Evolutionary conservation across 805 yeast species (phyloP).

Genomic region (Candida arabinofermentans): DNA sequence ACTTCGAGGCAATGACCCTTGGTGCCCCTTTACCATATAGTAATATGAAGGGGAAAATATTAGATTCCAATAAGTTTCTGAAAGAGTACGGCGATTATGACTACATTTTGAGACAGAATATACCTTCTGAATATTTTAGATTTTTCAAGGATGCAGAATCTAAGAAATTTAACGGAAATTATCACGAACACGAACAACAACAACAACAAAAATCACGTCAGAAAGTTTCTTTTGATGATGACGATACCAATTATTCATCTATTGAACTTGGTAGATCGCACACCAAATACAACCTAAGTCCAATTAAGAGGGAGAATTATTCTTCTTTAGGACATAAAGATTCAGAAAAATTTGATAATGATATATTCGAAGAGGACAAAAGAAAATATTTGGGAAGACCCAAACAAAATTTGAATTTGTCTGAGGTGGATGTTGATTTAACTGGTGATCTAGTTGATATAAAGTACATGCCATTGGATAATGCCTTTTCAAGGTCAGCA

Average conservation of each 20-base stretch:
- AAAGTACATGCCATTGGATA: no score
- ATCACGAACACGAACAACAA: constrained; percentile 3
- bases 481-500: no score
- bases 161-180: no score
- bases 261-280: constrained; percentile 28
- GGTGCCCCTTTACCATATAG: constrained; percentile 28
- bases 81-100: constrained; percentile 28
- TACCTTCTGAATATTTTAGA: constrained; percentile 24
- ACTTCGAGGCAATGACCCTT: constrained; percentile 24
- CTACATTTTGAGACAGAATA: constrained; percentile 23
- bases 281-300: constrained; percentile 24
- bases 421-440: no score
- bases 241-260: constrained; percentile 13
- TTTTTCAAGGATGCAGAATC: no score
- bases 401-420: no score
- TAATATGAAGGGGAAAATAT: constrained; percentile 25
- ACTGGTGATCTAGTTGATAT: no score
- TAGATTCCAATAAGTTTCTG: constrained; percentile 19
- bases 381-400: constrained; percentile 13
- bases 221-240: constrained; percentile 1
- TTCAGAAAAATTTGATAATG: constrained; percentile 23
- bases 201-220: background rate
- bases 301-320: constrained; percentile 16
- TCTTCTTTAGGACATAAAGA: constrained; percentile 17
- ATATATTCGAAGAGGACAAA: constrained; percentile 19